Base-by-base conservation (phyloP, 108 stramenopile genomes). In the Nitzschia sp. region DNA sequence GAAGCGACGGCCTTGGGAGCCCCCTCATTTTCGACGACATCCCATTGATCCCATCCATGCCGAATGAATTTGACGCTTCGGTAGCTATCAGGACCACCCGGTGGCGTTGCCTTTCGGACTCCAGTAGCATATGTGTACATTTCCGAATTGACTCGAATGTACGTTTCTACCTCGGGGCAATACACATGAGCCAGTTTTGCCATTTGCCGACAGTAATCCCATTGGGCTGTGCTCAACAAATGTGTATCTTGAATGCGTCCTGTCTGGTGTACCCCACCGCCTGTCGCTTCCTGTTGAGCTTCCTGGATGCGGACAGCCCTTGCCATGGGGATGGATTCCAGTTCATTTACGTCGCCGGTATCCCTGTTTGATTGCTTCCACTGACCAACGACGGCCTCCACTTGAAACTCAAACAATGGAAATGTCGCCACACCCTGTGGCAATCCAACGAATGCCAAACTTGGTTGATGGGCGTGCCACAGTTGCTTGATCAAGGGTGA, bases 321-420 rank as follows among this genome's bases (percentile, higher is more conserved):
- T 14, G 60, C 10, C 34, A 85, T 84, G 10, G 89, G 72, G 3
- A 48, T 17, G 17, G 46, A 17, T 6, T 15, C 46, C 2, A 3
- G 3, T 6, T 48, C 46, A 1, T 15, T 3, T 15, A 2, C 14
- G 17, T 17, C 46, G 17, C 17, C n/a, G 1, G 1, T 6, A 17
- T 6, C 46, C 3, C 1, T 34, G 29, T 34, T 34, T 34, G 29
- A 34, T 34, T 44, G 12, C 67, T 52, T 14, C 56, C 57, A 79
- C 66, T 86, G 77, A 14, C 63, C 58, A 34, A 70, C 70, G 12
- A 89, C 65, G 6, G 88, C 88, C 51, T 84, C 82, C 19, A 85
- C 80, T 83, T 96, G 95, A 8, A 93, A 69, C 63, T 94, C 93
- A 71, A 93, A 91, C 10, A 93, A 56, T 11, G 95, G 95, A 73